Evolutionary conservation across 768 basidiomycete species (phyloP), one percentile per base, ranked within the genome.

Genomic region (Phaffia tasmanica): DNA sequence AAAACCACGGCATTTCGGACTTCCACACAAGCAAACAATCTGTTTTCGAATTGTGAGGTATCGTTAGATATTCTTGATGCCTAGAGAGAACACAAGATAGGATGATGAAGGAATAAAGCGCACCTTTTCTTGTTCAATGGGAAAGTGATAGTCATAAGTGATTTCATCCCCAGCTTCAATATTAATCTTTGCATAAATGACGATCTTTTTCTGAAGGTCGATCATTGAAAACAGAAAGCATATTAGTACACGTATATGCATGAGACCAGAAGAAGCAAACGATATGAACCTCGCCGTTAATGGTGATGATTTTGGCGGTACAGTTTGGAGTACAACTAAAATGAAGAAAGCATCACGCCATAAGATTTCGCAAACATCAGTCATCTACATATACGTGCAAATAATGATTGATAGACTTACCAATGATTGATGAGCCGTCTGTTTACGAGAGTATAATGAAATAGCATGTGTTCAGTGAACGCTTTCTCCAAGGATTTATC

Each of bases 131-230:
- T 95, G 89, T 79, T 99, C 95, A 75, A 95, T 87, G 54, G 95
- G 94, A 80, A 99, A 99, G 78, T 98, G 93, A 78, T 99, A 99
- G 80, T 99, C 92, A 79, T 95, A 94, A 62, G 93, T 95, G 74
- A 98, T 94, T 79, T 99, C 95, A 73, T 95, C 92, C 61, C 95
- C 95, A 27, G 93, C 84, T 71, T 94, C 87, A 72, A 99, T 92
- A 71, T 88, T 88, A 72, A 89, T 84, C 77, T 97, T 95, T 42
- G 95, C 95, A 76, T 99, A 99, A 62, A 99, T 99, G 74, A 99
- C 95, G 72, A 99, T 99, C 83, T 95, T 92, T 82, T 92, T 92
- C 78, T 88, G 55, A 1, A 60, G 48, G 46, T 5, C 35, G 35
- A 50, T 46, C n/a, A 57, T n/a, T n/a, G n/a, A n/a, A 30, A 46